Percentiles rank a stretch among this genome's conserved stretches.
phyloP scores from a whole-genome alignment of 805 yeast genomes.

The Hagleromyces aurorensis region DNA sequence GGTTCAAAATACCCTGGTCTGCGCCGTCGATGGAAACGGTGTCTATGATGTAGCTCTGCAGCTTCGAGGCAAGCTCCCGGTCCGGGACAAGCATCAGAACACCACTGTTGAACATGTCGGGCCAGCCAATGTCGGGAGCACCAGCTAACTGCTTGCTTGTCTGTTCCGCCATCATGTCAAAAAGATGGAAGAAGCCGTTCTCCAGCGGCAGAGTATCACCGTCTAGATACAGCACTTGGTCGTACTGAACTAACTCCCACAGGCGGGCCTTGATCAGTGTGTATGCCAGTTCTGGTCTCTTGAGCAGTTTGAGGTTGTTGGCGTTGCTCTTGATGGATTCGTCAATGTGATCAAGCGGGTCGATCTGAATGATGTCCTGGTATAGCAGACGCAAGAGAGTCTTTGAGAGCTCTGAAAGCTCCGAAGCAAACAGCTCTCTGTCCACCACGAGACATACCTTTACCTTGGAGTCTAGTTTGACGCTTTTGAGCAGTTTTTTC shows the following conservation, averaged over 20 bases:
- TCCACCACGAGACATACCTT: constrained; percentile 17
- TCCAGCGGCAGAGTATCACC: constrained; percentile 50
- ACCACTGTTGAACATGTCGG: constrained; percentile 83
- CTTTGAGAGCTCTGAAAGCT: constrained; percentile 12
- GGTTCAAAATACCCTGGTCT: constrained; percentile 84
- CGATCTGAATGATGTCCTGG: constrained; percentile 25
- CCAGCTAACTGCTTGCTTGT: constrained; percentile 36
- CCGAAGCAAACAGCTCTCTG: constrained; percentile 12
- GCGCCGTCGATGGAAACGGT: constrained; percentile 69
- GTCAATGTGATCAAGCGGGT: constrained; percentile 17
- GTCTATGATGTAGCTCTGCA: constrained; percentile 29
- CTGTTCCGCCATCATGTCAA: constrained; percentile 19
- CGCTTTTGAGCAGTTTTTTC: constrained; percentile 14
- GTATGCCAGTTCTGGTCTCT: constrained; percentile 45
- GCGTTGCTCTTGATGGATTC: constrained; percentile 13
- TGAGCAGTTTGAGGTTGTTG: constrained; percentile 30
- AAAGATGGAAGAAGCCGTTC: constrained; percentile 17
- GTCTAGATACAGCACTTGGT: constrained; percentile 52
- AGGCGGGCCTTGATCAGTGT: constrained; percentile 45
- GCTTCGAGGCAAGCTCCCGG: constrained; percentile 33
- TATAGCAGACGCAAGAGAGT: constrained; percentile 16
- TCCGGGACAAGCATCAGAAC: constrained; percentile 56
- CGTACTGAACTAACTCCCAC: constrained; percentile 39
- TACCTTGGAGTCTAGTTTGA: constrained; percentile 3
- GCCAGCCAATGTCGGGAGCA: constrained; percentile 84